Percentiles rank a stretch among this genome's conserved stretches.
phyloP scores from a whole-genome alignment of 805 yeast genomes.

The Millerozyma miso region DNA sequence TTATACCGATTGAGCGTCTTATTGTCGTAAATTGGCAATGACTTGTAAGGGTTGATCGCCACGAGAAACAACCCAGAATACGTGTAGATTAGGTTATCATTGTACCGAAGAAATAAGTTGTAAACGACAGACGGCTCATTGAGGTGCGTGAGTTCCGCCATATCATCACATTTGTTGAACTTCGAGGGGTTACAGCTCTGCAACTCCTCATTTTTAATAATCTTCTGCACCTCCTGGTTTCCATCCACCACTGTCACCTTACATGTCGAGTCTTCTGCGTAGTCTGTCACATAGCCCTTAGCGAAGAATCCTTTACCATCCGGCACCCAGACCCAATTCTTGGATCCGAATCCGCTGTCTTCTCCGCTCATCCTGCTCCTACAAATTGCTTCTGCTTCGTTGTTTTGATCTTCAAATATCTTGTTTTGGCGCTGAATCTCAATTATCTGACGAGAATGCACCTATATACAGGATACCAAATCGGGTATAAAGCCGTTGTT shows the following conservation, averaged over 20 bases:
- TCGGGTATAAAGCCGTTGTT: background rate
- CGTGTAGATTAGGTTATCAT: conserved; percentile 79
- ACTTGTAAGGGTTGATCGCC: conserved; percentile 88
- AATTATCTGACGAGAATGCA: background rate
- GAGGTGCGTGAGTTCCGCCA: conserved; percentile 91
- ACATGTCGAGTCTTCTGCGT: conserved; percentile 30
- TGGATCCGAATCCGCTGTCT: conserved; percentile 34
- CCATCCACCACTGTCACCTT: conserved; percentile 35
- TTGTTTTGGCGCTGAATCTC: conserved; percentile 4
- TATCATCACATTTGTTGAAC: conserved; percentile 86
- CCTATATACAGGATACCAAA: conserved; percentile 1
- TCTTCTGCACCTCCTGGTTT: conserved; percentile 39
- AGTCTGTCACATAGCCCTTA: conserved; percentile 55
- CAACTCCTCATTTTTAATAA: conserved; percentile 39
- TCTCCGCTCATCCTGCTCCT: conserved; percentile 10
- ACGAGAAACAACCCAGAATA: conserved; percentile 94
- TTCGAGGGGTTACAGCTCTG: conserved; percentile 82
- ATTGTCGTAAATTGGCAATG: conserved; percentile 64
- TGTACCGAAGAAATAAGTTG: conserved; percentile 74
- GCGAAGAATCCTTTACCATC: conserved; percentile 49
- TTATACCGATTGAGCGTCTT: conserved; percentile 57
- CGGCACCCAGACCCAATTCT: conserved; percentile 78
- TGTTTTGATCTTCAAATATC: background rate
- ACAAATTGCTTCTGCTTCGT: conserved; percentile 1
- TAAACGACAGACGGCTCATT: conserved; percentile 95